Percentiles rank a stretch among this genome's conserved stretches.
phyloP scores from a whole-genome alignment of 2,329 filamentous ascomycete species.

The Magnaporthales sp. region DNA sequence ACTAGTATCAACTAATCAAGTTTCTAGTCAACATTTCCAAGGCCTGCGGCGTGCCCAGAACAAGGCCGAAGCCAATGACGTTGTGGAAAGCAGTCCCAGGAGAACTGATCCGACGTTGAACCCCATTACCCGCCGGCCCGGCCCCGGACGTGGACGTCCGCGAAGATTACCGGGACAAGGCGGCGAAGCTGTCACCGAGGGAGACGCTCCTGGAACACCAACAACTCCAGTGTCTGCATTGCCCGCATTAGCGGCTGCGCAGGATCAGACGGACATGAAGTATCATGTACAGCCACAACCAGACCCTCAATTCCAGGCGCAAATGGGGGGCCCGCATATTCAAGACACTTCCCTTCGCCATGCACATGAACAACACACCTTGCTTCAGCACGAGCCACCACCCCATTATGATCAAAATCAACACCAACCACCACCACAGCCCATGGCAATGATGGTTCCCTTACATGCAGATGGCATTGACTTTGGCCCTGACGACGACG shows the following conservation, averaged over 20 bases:
- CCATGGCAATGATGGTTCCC: constrained; percentile 8
- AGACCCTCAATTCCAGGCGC: background rate
- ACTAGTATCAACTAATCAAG: background rate
- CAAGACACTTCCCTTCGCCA: background rate
- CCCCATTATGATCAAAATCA: background rate
- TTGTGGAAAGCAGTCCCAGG: constrained; percentile 22
- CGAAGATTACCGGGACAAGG: constrained; percentile 29
- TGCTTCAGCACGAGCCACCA: background rate
- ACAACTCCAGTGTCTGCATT: background rate
- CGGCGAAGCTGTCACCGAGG: constrained; percentile 4
- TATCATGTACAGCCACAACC: background rate
- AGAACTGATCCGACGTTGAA: constrained; percentile 43
- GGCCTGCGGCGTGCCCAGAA: constrained; percentile 46
- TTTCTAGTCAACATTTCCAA: constrained; percentile 49
- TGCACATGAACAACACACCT: background rate
- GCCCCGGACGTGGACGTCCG: constrained; percentile 46
- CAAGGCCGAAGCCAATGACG: constrained; percentile 33
- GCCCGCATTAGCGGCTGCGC: background rate
- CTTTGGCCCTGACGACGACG: constrained; percentile 15
- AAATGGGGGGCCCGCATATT: background rate
- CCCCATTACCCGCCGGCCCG: constrained; percentile 51
- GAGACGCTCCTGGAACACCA: background rate
- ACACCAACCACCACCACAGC: background rate
- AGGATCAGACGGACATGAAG: background rate
- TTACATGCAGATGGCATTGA: constrained; percentile 19